Conservation (phyloP, 805 yeast species). For the Saccharomycopsis amapae region DNA sequence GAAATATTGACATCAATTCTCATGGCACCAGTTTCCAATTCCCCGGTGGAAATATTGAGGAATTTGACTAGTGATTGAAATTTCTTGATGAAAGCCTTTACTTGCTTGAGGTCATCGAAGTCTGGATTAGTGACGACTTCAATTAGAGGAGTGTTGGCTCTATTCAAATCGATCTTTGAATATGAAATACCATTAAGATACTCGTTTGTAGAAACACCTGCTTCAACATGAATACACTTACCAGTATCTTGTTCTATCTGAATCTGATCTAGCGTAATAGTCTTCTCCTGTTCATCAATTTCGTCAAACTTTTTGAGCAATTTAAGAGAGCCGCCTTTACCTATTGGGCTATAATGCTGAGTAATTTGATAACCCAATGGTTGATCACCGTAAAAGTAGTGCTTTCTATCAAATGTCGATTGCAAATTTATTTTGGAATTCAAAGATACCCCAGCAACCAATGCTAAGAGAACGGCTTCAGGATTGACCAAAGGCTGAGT, state of each 20-base stretch:
- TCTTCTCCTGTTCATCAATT: conserved; percentile 34
- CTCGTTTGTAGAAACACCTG: conserved; percentile 24
- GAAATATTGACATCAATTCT: conserved; percentile 94
- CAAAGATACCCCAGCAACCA: conserved; percentile 66
- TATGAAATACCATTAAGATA: conserved; percentile 17
- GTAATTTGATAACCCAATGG: conserved; percentile 96
- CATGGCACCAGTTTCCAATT: conserved; percentile 90
- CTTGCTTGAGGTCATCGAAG: conserved; percentile 57
- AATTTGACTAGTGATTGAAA: conserved; percentile 65
- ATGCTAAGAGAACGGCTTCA: conserved; percentile 63
- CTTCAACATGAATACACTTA: conserved; percentile 51
- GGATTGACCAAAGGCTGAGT: conserved; percentile 79
- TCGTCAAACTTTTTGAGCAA: conserved; percentile 49
- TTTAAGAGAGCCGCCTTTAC: conserved; percentile 53
- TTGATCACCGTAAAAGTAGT: conserved; percentile 93
- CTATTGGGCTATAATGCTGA: conserved; percentile 77
- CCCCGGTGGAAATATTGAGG: conserved; percentile 76
- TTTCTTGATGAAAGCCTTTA: conserved; percentile 72
- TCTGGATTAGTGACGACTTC: conserved; percentile 93
- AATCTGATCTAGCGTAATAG: conserved; percentile 64
- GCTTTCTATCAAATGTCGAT: conserved; percentile 86
- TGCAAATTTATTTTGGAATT: conserved; percentile 46
- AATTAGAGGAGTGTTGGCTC: conserved; percentile 79
- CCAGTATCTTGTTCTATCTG: conserved; percentile 97
- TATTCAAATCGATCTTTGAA: conserved; percentile 65